phyloP scores from a whole-genome alignment of 805 yeast species.

The Yamadazyma ubonensis region DNA sequence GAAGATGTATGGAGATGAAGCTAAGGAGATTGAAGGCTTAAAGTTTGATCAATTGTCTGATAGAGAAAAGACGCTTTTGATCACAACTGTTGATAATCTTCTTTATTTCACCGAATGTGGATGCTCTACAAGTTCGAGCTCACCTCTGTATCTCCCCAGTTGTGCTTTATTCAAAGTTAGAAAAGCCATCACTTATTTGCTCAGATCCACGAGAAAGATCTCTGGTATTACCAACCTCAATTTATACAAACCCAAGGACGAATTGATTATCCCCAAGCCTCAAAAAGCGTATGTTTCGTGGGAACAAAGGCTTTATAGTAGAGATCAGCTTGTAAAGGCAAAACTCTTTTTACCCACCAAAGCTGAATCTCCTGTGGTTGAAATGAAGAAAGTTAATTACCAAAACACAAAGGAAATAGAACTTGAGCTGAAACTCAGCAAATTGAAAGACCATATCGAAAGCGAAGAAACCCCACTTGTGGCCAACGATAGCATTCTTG shows the following conservation, averaged over 20 bases:
- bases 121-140: slow-evolving; percentile 44
- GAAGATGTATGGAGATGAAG: slow-evolving; percentile 33
- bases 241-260: slow-evolving; percentile 38
- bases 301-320: slow-evolving; percentile 31
- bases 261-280: slow-evolving; percentile 31
- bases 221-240: slow-evolving; percentile 39
- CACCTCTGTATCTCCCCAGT: slow-evolving; percentile 28
- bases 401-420: slow-evolving; percentile 1
- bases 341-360: slow-evolving; percentile 5
- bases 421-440: not conserved
- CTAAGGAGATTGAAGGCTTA: slow-evolving; percentile 24
- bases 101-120: slow-evolving; percentile 65
- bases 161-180: slow-evolving; percentile 62
- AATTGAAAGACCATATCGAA: not conserved
- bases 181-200: slow-evolving; percentile 58
- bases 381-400: not conserved
- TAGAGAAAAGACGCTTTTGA: slow-evolving; percentile 52
- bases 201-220: slow-evolving; percentile 57
- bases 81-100: slow-evolving; percentile 62
- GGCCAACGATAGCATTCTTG: slow-evolving; percentile 1
- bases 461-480: not conserved
- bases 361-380: not conserved
- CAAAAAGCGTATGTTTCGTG: slow-evolving; percentile 35
- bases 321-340: slow-evolving; percentile 25
- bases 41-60: slow-evolving; percentile 56